Evolutionary conservation across 108 stramenopile species (phyloP), one percentile per base, ranked within the genome.

Genomic region (Nitzschia sp.): DNA sequence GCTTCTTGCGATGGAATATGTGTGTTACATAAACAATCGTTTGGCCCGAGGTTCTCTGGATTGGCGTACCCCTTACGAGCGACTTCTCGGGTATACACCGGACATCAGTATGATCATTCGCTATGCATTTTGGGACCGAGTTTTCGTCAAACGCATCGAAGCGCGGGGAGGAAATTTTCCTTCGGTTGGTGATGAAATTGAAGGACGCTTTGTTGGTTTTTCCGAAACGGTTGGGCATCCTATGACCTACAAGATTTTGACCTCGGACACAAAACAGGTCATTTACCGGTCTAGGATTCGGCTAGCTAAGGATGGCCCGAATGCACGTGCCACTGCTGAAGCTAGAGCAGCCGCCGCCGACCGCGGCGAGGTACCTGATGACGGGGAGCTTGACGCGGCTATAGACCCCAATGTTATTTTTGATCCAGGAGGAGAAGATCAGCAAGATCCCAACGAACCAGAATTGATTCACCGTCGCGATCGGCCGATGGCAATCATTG

Each of bases 241-340:
- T 15, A 66, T 80, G 64, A 75, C 74, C 0, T 75, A 53, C 32
- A 51, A 62, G 35, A 71, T 80, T 15, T 51, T 71, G 0, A 66
- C 54, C 45, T n/a, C n/a, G n/a, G n/a, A n/a, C n/a, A n/a, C n/a
- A n/a, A n/a, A n/a, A n/a, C n/a, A n/a, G n/a, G n/a, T 80, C 19
- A 26, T 80, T 8, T 57, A 53, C 32, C 64, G 79, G 9, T 71
- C 79, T 28, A 46, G 23, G 4, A 42, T 79, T 15, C 65, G 77
- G 3, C 45, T 34, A 9, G 64, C 72, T 0, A 15, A 15, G n/a
- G 24, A 0, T 27, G 19, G 25, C 2, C 64, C 46, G 18, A 54
- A 62, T 32, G 23, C 32, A n/a, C 46, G 49, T 25, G 24, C 23
- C 8, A 28, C 45, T 13, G 11, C 38, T 11, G 38, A 11, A 15